Evolutionary conservation across 768 basidiomycete genomes (phyloP), one percentile per base, ranked within the genome.

Genomic region (Naganishia vaughanmartiniae): DNA sequence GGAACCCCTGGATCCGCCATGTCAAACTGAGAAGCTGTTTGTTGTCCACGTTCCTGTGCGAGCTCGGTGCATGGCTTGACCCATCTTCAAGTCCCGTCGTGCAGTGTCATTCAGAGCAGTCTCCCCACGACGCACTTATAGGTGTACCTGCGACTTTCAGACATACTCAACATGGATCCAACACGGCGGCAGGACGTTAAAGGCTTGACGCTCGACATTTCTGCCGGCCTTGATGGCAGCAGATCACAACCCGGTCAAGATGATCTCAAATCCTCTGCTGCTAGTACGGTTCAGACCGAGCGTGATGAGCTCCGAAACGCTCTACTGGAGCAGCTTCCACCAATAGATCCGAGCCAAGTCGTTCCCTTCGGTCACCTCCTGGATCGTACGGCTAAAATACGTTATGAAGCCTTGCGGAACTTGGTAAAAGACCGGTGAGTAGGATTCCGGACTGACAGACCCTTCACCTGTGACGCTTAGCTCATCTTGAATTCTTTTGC

Each of bases 311-410:
- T 46, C 12, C n/a, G 60, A 36, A 17, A 36, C 10, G 60, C n/a
- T 21, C 39, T 63, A 28, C 39, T 63, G 60, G 60, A 63, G 24
- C 60, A 63, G 42, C 39, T 63, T 11, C 60, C 60, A 7, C 60
- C 60, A 1, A 63, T 63, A 42, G 60, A 63, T 63, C 60, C 60
- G 4, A 63, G 60, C 24, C 60, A 63, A 45, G 60, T 63, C n/a
- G 60, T 63, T 63, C 60, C 60, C 2, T 63, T 45, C 30, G 60
- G 60, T 46, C 60, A 63, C 42, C 42, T 63, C 4, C 39, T 63
- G 10, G 60, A 63, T 15, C 36, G 60, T 3, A 63, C 60, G 14
- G 60, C 24, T 7, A 63, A 63, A 30, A 45, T 63, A 31, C 60
- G 60, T 10, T 63, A 63, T 30, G 60, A 63, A 63, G 60, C 60